A percentile compares a stretch with the other conserved stretches of the same genome.
Evolutionary conservation across 1,139 yeast species (phyloP).

Genomic region (Taphrina populina): DNA sequence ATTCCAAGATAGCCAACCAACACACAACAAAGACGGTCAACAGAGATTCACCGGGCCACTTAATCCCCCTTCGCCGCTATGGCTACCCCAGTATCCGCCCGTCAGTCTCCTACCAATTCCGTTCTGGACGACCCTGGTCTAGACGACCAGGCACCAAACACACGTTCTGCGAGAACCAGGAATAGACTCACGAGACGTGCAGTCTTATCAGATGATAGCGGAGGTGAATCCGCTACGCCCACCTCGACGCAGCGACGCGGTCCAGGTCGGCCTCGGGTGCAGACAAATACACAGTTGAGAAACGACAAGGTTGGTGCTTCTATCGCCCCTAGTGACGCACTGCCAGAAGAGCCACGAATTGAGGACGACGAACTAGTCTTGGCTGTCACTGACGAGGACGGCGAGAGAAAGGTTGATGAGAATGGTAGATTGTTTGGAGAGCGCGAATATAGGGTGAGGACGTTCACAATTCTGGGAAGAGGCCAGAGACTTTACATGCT

Average conservation of each 20-base stretch:
- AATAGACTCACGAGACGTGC: slow-evolving; percentile 2
- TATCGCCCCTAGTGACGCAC: slow-evolving; percentile 20
- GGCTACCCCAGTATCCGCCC: slow-evolving; percentile 8
- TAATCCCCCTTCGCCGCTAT: too few relatives aligned
- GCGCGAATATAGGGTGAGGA: slow-evolving; percentile 75
- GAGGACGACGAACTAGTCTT: slow-evolving; percentile 77
- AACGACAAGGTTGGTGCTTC: slow-evolving; percentile 17
- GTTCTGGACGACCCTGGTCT: neutral
- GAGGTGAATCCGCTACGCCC: slow-evolving; percentile 37
- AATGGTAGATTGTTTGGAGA: slow-evolving; percentile 71
- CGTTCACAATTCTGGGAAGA: slow-evolving; percentile 72
- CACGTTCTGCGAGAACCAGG: slow-evolving; percentile 2
- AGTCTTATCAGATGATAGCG: slow-evolving; percentile 14
- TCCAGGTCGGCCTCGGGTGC: slow-evolving; percentile 38
- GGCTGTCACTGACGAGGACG: slow-evolving; percentile 71
- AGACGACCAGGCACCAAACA: neutral
- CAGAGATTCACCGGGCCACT: too few relatives aligned
- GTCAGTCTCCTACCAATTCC: slow-evolving; percentile 9
- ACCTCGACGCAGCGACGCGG: slow-evolving; percentile 40
- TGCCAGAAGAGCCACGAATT: slow-evolving; percentile 51
- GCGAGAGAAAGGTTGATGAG: slow-evolving; percentile 68
- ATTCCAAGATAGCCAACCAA: too few relatives aligned
- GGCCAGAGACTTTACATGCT: slow-evolving; percentile 81
- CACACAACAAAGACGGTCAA: too few relatives aligned
- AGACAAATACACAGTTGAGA: slow-evolving; percentile 6